Evolutionary conservation across 805 yeast genomes (phyloP).

Genomic region (Kodamaea lidongshanica): DNA sequence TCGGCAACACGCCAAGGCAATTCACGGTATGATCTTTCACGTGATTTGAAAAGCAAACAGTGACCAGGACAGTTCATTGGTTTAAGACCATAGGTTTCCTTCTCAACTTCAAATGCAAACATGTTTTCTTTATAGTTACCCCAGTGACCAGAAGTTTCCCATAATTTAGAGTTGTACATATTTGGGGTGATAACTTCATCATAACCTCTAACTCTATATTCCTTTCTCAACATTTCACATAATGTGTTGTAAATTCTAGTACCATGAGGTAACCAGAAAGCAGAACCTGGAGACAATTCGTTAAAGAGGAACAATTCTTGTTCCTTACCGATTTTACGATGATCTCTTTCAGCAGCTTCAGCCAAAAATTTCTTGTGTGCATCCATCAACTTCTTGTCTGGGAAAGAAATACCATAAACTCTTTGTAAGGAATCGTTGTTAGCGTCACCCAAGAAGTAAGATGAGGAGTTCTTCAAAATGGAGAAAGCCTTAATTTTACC

Average conservation of each 20-base stretch:
- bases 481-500: slow-evolving; percentile 94
- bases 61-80: slow-evolving; percentile 95
- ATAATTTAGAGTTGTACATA: slow-evolving; percentile 93
- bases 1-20: slow-evolving; percentile 99
- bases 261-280: slow-evolving; percentile 99
- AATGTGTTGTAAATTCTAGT: slow-evolving; percentile 91
- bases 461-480: slow-evolving; percentile 89
- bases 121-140: slow-evolving; percentile 94
- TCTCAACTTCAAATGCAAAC: slow-evolving; percentile 95
- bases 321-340: slow-evolving; percentile 92
- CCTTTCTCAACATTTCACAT: slow-evolving; percentile 69
- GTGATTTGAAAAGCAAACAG: slow-evolving; percentile 83
- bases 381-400: slow-evolving; percentile 93
- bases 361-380: slow-evolving; percentile 90
- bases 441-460: slow-evolving; percentile 92
- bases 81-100: slow-evolving; percentile 89
- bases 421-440: slow-evolving; percentile 93
- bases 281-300: slow-evolving; percentile 96
- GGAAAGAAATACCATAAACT: slow-evolving; percentile 96
- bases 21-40: slow-evolving; percentile 94
- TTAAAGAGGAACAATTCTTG: slow-evolving; percentile 94
- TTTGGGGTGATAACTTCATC: slow-evolving; percentile 99
- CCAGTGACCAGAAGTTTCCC: slow-evolving; percentile 99
- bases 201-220: slow-evolving; percentile 90
- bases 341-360: slow-evolving; percentile 95